Evolutionary conservation across 106 monocot species (phyloP).

Genomic region (Ottelia alismoides): DNA sequence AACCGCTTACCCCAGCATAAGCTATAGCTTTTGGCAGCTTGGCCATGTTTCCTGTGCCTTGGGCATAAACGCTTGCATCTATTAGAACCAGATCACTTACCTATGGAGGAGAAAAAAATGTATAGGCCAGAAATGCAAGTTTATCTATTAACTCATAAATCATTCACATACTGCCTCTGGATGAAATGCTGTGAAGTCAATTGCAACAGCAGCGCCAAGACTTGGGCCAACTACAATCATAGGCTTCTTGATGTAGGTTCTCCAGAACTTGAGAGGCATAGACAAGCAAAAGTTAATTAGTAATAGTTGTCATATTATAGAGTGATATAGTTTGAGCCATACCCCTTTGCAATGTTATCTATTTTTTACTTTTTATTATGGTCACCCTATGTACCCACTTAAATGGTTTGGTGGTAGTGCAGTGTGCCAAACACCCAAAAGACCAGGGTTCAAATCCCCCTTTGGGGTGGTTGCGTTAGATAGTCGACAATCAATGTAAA

Average conservation of each 20-base stretch:
- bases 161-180: background rate
- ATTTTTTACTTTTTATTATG: no score
- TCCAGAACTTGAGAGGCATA: background rate
- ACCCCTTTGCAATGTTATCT: no score
- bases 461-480: no score
- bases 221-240: background rate
- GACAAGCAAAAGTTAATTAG: no score
- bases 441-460: no score
- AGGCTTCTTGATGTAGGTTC: background rate
- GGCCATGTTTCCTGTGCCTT: constrained; percentile 60
- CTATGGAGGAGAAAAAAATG: no score
- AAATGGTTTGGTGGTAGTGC: no score
- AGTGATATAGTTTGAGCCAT: no score
- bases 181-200: background rate
- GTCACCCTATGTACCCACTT: no score
- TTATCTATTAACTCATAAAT: background rate
- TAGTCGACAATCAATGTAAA: no score
- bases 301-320: no score
- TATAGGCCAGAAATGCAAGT: background rate
- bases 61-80: constrained; percentile 70
- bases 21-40: constrained; percentile 54
- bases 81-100: constrained; percentile 72
- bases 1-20: constrained; percentile 90
- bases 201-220: background rate
- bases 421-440: no score